Conservation (phyloP, 78 protist genomes). For the slime mould (Dictyostelium discoideum) region DNA sequence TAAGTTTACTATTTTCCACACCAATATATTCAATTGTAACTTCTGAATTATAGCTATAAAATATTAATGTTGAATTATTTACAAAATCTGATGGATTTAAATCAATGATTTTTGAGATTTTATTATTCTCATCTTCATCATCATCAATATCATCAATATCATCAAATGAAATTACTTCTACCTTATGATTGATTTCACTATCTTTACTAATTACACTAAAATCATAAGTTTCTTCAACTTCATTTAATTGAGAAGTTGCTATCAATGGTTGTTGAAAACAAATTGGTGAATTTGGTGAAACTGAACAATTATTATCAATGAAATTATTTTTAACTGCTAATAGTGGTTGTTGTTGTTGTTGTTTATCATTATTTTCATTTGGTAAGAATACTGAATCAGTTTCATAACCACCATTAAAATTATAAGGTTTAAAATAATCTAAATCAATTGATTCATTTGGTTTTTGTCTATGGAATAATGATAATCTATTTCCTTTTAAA, state of each 20-base stretch:
- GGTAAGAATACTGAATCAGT: constrained; percentile 41
- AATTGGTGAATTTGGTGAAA: background rate
- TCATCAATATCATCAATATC: background rate
- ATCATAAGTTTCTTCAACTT: constrained; percentile 24
- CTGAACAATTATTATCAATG: background rate
- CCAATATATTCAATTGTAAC: background rate
- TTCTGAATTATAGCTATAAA: background rate
- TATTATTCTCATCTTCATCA: background rate
- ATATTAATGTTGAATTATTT: background rate
- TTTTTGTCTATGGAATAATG: constrained; percentile 45
- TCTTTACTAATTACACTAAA: constrained; percentile 15
- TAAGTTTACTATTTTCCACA: background rate
- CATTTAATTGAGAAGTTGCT: background rate
- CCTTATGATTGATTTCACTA: background rate
- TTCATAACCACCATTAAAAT: constrained; percentile 59
- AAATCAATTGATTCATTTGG: constrained; percentile 15
- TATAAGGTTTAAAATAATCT: constrained; percentile 49
- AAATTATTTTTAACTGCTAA: background rate
- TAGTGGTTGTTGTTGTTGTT: background rate
- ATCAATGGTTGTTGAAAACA: background rate
- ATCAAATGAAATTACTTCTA: background rate
- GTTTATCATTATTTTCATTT: background rate
- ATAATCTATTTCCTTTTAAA: constrained; percentile 36
- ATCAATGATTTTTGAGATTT: background rate
- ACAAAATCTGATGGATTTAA: background rate